Percentiles rank a stretch among this genome's conserved stretches.
phyloP scores from a whole-genome alignment of 192 early-diverging fungal genomes.

The Cetraspora pellucida region DNA sequence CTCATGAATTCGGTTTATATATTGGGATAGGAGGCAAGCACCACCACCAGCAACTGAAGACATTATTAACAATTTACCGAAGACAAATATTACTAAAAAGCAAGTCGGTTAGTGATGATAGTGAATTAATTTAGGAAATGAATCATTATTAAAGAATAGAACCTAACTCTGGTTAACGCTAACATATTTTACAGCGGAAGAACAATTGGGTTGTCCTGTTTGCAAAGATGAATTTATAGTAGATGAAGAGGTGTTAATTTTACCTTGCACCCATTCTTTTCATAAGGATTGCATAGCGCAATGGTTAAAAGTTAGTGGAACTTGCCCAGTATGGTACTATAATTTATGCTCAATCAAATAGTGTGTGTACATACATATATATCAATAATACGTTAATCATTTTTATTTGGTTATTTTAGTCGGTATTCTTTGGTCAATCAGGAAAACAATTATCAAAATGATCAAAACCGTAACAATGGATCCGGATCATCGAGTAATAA shows the following conservation, averaged over 20 bases:
- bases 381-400: neutral
- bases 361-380: too few relatives aligned
- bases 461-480: constrained; percentile 22
- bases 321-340: constrained; percentile 84
- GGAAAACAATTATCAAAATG: neutral
- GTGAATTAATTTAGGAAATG: neutral
- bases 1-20: neutral
- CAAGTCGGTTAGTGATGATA: constrained; percentile 50
- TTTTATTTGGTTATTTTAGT: constrained; percentile 10
- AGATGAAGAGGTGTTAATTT: constrained; percentile 63
- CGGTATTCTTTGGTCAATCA: constrained; percentile 22
- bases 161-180: neutral
- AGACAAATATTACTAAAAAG: constrained; percentile 50
- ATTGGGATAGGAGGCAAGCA: constrained; percentile 56
- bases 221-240: constrained; percentile 87
- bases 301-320: constrained; percentile 93
- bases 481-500: neutral
- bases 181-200: constrained; percentile 38
- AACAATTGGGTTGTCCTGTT: constrained; percentile 78
- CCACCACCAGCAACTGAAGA: constrained; percentile 84
- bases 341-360: too few relatives aligned
- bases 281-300: constrained; percentile 87
- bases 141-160: neutral
- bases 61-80: constrained; percentile 66
- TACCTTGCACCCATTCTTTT: constrained; percentile 89